Conservation (phyloP, 2,329 filamentous ascomycete genomes). For the Verticillium zaregamsianum region DNA sequence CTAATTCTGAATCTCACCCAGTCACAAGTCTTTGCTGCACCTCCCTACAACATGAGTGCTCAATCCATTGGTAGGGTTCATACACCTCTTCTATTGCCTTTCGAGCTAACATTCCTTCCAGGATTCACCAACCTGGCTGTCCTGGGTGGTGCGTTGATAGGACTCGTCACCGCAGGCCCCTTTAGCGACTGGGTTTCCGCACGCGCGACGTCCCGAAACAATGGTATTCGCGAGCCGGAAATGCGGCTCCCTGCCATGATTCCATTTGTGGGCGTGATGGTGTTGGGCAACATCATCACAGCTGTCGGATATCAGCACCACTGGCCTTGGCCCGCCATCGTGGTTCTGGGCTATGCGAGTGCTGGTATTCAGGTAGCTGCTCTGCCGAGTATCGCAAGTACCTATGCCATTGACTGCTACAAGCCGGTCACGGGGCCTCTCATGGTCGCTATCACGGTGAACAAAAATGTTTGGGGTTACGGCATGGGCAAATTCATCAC, state of each 20-base stretch:
- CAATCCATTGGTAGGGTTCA: neutral
- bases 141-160: conserved; percentile 34
- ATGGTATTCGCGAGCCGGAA: conserved; percentile 42
- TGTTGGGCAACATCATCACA: conserved; percentile 40
- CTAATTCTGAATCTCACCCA: conserved; percentile 52
- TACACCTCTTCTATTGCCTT: conserved; percentile 42
- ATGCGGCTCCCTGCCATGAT: conserved; percentile 41
- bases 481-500: neutral
- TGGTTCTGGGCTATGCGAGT: conserved; percentile 41
- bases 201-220: conserved; percentile 33
- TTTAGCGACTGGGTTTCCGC: conserved; percentile 39
- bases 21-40: conserved; percentile 8
- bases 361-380: conserved; percentile 33
- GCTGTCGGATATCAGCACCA: conserved; percentile 40
- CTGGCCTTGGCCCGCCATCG: conserved; percentile 44
- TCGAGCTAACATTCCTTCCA: too few species aligned
- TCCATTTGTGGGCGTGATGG: conserved; percentile 38
- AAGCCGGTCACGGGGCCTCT: conserved; percentile 53
- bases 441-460: neutral
- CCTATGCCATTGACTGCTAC: conserved; percentile 60
- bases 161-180: conserved; percentile 36
- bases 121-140: conserved; percentile 19
- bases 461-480: neutral
- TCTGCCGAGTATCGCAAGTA: conserved; percentile 53
- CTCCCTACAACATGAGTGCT: conserved; percentile 8